Evolutionary conservation across 2,329 filamentous ascomycete genomes (phyloP).

Genomic region (Ascochyta fabae): DNA sequence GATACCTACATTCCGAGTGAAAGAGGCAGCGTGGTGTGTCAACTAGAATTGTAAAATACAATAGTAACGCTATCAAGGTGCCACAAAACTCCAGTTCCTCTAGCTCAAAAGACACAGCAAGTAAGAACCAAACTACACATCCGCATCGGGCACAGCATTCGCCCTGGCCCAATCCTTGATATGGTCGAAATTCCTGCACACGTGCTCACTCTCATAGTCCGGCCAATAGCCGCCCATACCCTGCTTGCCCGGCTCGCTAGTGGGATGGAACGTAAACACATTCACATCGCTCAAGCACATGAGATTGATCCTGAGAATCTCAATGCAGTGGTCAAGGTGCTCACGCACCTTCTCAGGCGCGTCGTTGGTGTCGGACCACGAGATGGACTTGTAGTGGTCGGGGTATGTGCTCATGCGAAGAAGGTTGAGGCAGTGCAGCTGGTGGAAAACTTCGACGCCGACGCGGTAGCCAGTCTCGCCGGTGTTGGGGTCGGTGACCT

Average conservation of each 20-base stretch:
- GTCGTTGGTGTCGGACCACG: constrained; percentile 36
- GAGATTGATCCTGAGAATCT: constrained; percentile 46
- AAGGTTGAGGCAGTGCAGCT: constrained; percentile 47
- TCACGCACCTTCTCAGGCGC: constrained; percentile 37
- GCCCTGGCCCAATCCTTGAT: constrained; percentile 43
- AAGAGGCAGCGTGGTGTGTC: too few relatives aligned
- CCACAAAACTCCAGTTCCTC: too few relatives aligned
- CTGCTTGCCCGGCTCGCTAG: constrained; percentile 24
- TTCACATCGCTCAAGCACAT: constrained; percentile 47
- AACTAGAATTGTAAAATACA: too few relatives aligned
- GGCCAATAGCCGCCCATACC: constrained; percentile 33
- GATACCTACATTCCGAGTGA: too few relatives aligned
- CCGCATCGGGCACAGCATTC: constrained; percentile 40
- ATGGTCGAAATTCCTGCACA: constrained; percentile 45
- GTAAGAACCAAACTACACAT: constrained; percentile 18
- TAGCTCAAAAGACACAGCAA: too few relatives aligned
- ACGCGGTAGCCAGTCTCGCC: constrained; percentile 66
- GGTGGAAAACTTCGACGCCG: constrained; percentile 65
- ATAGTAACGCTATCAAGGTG: too few relatives aligned
- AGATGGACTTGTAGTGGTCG: constrained; percentile 40
- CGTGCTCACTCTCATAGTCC: constrained; percentile 42
- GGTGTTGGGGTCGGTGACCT: constrained; percentile 62
- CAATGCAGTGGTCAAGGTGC: constrained; percentile 45
- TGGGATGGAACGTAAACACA: constrained; percentile 43
- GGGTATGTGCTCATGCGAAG: constrained; percentile 45